phyloP scores from a whole-genome alignment of 2,329 filamentous ascomycete species.

The Sclerotinia glacialis region DNA sequence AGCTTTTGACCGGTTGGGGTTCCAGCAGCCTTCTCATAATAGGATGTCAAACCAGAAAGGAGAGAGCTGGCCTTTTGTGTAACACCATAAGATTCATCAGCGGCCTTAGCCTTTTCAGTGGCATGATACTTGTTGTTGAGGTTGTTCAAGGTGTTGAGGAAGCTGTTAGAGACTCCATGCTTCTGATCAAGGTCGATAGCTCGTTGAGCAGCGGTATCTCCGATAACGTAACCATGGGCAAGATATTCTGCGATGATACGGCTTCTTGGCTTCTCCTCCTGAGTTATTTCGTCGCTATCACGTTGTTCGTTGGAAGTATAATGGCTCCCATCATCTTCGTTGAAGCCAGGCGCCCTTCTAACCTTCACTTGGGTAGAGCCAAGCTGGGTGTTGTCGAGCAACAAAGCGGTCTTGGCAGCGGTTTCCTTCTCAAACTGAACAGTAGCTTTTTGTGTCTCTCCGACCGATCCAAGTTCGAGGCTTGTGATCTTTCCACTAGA shows the following conservation, averaged over 20 bases:
- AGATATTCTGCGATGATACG: constrained; percentile 96
- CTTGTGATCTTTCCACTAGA: constrained; percentile 83
- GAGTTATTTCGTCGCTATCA: constrained; percentile 69
- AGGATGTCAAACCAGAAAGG: constrained; percentile 69
- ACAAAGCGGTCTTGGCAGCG: constrained; percentile 91
- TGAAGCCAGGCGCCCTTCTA: constrained; percentile 61
- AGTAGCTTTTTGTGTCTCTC: constrained; percentile 75
- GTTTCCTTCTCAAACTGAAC: constrained; percentile 97
- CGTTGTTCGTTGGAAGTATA: constrained; percentile 55
- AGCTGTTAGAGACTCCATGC: constrained; percentile 79
- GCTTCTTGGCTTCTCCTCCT: constrained; percentile 94
- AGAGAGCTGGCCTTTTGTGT: constrained; percentile 66
- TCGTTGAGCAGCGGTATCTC: constrained; percentile 68
- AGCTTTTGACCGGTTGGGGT: constrained; percentile 88
- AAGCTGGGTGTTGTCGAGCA: constrained; percentile 95
- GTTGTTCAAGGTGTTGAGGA: constrained; percentile 70
- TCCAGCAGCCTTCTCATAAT: constrained; percentile 89
- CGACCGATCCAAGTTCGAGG: constrained; percentile 68
- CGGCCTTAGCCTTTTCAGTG: constrained; percentile 76
- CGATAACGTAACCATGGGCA: constrained; percentile 81
- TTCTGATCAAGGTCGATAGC: constrained; percentile 86
- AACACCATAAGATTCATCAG: constrained; percentile 83
- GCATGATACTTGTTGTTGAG: constrained; percentile 87
- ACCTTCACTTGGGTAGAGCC: constrained; percentile 80
- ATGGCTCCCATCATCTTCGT: constrained; percentile 57